A percentile compares a stretch with the other conserved stretches of the same genome.
These are phyloP conservation scores for Phytophthora melonis DNA, from an alignment of 352 stramenopile species.

Conservation along the genomic window DNA sequence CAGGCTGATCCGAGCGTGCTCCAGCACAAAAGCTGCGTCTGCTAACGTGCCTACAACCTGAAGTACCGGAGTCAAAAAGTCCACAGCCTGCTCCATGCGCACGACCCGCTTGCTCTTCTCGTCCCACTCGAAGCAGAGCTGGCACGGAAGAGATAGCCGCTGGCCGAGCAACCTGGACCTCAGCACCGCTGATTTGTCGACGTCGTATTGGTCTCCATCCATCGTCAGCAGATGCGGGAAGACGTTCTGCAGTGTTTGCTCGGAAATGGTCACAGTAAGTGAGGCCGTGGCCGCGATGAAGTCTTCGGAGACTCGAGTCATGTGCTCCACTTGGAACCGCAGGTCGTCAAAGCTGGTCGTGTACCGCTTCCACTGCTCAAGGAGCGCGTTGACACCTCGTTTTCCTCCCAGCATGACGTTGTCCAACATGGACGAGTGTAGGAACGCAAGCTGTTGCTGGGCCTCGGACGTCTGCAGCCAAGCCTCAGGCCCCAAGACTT, in stretches of 20 bases:
- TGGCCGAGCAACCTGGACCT: slow-evolving; percentile 22
- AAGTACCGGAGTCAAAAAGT: slow-evolving; percentile 24
- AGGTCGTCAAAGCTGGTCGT: slow-evolving; percentile 41
- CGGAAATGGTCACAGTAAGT: slow-evolving; percentile 23
- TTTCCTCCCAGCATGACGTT: slow-evolving; percentile 32
- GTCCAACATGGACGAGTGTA: slow-evolving; percentile 27
- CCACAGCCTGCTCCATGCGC: slow-evolving; percentile 17
- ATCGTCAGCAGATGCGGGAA: slow-evolving; percentile 14
- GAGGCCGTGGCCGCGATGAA: slow-evolving; percentile 13
- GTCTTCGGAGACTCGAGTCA: slow-evolving; percentile 20
- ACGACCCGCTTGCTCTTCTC: slow-evolving; percentile 18
- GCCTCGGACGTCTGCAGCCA: slow-evolving; percentile 35
- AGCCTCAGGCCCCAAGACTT: slow-evolving; percentile 8
- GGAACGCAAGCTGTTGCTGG: slow-evolving; percentile 37
- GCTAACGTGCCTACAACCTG: slow-evolving; percentile 11
- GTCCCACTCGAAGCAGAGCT: slow-evolving; percentile 31
- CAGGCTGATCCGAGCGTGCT: slow-evolving; percentile 13
- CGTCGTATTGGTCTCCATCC: neutral
- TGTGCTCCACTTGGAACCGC: slow-evolving; percentile 37
- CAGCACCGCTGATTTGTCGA: neutral
- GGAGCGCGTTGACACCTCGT: slow-evolving; percentile 14
- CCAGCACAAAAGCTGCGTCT: slow-evolving; percentile 20
- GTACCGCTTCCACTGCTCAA: slow-evolving; percentile 40
- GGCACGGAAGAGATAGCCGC: slow-evolving; percentile 21
- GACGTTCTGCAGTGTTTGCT: slow-evolving; percentile 20